These are phyloP conservation scores for Starmerella vitae DNA, from an alignment of 805 yeast species.

Conservation along the genomic window DNA sequence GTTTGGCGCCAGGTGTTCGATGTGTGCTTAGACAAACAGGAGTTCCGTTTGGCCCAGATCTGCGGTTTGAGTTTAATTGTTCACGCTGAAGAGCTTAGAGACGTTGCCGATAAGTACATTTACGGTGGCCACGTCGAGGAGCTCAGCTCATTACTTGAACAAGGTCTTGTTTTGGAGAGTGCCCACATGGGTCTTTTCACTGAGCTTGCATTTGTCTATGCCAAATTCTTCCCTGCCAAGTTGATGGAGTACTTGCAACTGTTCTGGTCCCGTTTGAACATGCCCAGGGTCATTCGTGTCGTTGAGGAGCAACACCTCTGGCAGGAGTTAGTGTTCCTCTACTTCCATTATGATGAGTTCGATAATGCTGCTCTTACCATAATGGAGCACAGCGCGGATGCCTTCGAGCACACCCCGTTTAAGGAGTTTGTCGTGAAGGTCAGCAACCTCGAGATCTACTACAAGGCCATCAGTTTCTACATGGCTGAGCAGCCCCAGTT, in stretches of 20 bases:
- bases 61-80: slow-evolving; percentile 95
- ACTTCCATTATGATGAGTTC: slow-evolving; percentile 98
- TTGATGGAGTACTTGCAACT: slow-evolving; percentile 93
- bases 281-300: slow-evolving; percentile 91
- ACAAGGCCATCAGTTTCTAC: slow-evolving; percentile 92
- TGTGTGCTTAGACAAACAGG: slow-evolving; percentile 90
- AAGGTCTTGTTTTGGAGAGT: slow-evolving; percentile 90
- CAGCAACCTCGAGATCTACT: slow-evolving; percentile 88
- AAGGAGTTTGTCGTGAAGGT: slow-evolving; percentile 92
- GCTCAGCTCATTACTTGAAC: slow-evolving; percentile 82
- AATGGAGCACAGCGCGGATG: slow-evolving; percentile 87
- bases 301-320: slow-evolving; percentile 89
- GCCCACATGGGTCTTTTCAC: slow-evolving; percentile 99
- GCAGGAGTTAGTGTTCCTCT: slow-evolving; percentile 90
- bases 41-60: slow-evolving; percentile 93
- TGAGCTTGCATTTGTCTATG: slow-evolving; percentile 78
- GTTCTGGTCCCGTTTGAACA: slow-evolving; percentile 96
- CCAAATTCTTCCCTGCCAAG: slow-evolving; percentile 78
- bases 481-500: slow-evolving; percentile 83
- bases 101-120: slow-evolving; percentile 76
- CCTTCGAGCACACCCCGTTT: slow-evolving; percentile 86
- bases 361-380: slow-evolving; percentile 94
- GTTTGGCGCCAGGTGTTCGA: slow-evolving; percentile 97
- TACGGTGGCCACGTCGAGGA: slow-evolving; percentile 82
- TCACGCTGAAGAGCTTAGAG: slow-evolving; percentile 94